A percentile compares a stretch with the other conserved stretches of the same genome.
phyloP scores from a whole-genome alignment of 306 rosid species.

The Pterocarpus santalinus region DNA sequence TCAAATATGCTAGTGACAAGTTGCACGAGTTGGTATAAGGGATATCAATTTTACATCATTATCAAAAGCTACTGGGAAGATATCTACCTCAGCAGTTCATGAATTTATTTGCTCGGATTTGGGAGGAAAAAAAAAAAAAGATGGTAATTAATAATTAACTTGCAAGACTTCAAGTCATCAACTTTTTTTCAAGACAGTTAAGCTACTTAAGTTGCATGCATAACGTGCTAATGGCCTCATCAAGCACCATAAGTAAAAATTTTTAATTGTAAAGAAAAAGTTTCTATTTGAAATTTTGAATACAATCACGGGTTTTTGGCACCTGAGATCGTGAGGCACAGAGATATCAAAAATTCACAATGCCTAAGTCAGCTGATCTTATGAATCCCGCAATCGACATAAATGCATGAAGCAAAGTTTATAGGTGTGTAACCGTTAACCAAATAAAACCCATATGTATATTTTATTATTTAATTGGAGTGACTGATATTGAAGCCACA shows the following conservation, averaged over 20 bases:
- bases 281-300: slow-evolving; percentile 11
- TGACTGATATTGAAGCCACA: slow-evolving; percentile 24
- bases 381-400: slow-evolving; percentile 44
- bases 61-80: background rate
- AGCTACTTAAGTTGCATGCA: slow-evolving; percentile 8
- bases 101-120: background rate
- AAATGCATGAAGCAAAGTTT: slow-evolving; percentile 38
- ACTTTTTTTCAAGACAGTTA: background rate
- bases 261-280: background rate
- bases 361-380: slow-evolving; percentile 11
- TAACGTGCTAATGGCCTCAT: background rate
- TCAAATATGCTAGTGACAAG: background rate
- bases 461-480: slow-evolving; percentile 16
- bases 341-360: background rate
- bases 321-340: background rate
- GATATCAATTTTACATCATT: background rate
- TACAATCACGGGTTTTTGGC: slow-evolving; percentile 37
- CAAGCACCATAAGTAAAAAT: background rate
- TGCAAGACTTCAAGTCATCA: background rate
- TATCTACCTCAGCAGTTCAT: background rate
- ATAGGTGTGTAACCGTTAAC: slow-evolving; percentile 40
- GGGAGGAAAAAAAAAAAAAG: background rate
- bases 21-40: background rate
- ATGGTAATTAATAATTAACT: too few species aligned
- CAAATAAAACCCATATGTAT: slow-evolving; percentile 16